These are phyloP conservation scores for Aegilops speltoides DNA, from an alignment of 176 grass and related monocot species.

Conservation along the genomic window DNA sequence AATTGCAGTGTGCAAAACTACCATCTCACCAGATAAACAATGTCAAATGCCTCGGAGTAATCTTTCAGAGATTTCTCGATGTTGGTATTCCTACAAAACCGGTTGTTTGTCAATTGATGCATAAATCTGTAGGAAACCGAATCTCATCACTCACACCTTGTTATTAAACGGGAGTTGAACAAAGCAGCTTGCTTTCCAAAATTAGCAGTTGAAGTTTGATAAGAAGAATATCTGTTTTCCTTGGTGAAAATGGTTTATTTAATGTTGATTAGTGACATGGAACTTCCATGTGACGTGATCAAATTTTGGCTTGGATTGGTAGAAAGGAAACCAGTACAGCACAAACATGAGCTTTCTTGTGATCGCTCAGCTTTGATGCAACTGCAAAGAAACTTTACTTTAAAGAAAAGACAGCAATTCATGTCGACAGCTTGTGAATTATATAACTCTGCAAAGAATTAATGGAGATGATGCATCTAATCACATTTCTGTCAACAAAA, in stretches of 20 bases:
- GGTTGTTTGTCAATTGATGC: background rate
- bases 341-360: slow-evolving; percentile 24
- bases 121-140: background rate
- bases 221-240: background rate
- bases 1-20: background rate
- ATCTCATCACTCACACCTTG: background rate
- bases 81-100: slow-evolving; percentile 69
- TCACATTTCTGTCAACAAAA: background rate
- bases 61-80: slow-evolving; percentile 73
- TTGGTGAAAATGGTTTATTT: background rate
- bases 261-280: background rate
- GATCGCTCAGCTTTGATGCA: background rate
- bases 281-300: background rate
- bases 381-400: background rate
- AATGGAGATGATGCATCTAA: background rate
- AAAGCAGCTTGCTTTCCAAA: background rate
- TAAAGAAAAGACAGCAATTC: background rate
- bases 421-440: background rate
- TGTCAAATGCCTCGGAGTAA: slow-evolving; percentile 79
- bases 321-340: slow-evolving; percentile 1
- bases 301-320: slow-evolving; percentile 13
- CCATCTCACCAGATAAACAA: slow-evolving; percentile 73
- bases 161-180: background rate
- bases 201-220: background rate
- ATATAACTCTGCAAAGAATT: background rate